Percentiles rank a stretch among this genome's conserved stretches.
Evolutionary conservation across 2,329 filamentous ascomycete species (phyloP).

Genomic region (Arthrinium puccinioides): DNA sequence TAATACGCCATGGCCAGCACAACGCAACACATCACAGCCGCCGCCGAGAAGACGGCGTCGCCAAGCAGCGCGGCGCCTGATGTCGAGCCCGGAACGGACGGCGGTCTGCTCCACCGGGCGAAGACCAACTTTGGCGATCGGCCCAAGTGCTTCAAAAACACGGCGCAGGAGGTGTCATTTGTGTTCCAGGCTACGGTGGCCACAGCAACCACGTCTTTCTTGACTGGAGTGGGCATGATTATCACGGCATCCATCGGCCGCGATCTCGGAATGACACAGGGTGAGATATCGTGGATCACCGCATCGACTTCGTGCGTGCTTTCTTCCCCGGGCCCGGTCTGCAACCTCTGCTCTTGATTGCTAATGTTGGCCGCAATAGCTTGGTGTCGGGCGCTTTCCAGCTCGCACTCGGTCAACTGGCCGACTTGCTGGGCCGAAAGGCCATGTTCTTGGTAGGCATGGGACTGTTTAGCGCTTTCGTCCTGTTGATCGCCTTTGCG

Average conservation of each 20-base stretch:
- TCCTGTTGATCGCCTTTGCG: conserved; percentile 52
- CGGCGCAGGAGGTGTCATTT: conserved; percentile 56
- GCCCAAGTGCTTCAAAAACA: conserved; percentile 54
- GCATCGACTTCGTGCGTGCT: conserved; percentile 51
- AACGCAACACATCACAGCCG: too few relatives aligned
- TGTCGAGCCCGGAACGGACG: too few relatives aligned
- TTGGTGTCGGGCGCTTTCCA: conserved; percentile 58
- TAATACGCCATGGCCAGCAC: too few relatives aligned
- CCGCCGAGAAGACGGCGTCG: too few relatives aligned
- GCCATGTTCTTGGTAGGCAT: conserved; percentile 52
- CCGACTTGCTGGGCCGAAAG: conserved; percentile 60
- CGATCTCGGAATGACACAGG: conserved; percentile 55
- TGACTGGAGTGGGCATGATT: conserved; percentile 52
- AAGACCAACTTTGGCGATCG: too few relatives aligned
- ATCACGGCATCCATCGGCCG: conserved; percentile 53
- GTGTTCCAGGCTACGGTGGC: conserved; percentile 61
- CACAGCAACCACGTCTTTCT: conserved; percentile 54
- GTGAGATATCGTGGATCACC: conserved; percentile 61
- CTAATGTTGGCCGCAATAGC: conserved; percentile 20
- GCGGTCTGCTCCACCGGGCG: too few relatives aligned
- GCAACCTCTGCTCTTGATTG: not conserved
- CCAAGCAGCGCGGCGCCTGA: too few relatives aligned
- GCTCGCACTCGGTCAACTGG: conserved; percentile 57
- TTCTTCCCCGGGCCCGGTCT: not conserved
- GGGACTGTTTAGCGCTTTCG: conserved; percentile 48